Conservation (phyloP, 768 basidiomycete genomes). For the Pulveroboletus sp. region DNA sequence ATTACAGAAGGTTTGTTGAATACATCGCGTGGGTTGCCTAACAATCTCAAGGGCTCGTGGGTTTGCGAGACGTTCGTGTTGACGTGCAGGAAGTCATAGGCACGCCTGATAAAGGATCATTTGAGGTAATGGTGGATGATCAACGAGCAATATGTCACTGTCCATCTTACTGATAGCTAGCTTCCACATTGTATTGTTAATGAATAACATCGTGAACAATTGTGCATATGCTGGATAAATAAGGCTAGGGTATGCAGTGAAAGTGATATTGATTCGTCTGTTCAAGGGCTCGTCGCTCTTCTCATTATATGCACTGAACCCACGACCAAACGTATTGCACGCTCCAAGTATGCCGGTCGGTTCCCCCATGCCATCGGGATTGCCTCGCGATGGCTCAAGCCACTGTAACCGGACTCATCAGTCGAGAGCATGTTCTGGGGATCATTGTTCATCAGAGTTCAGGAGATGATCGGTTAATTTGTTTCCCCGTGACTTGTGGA, state of each 20-base stretch:
- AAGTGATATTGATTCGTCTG: constrained; percentile 13
- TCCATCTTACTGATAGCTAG: neutral
- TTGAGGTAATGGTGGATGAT: neutral
- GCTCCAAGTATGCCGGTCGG: neutral
- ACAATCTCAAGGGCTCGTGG: constrained; percentile 10
- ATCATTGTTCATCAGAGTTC: too few species aligned
- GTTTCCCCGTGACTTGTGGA: neutral
- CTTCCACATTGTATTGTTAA: neutral
- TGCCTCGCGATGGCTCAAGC: neutral
- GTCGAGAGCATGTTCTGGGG: constrained; percentile 3
- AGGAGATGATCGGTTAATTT: neutral
- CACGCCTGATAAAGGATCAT: neutral
- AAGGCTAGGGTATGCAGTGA: constrained; percentile 18
- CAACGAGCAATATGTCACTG: too few species aligned
- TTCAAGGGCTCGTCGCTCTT: neutral
- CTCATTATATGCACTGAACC: neutral
- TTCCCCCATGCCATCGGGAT: neutral
- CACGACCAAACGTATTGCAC: neutral
- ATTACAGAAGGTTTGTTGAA: neutral
- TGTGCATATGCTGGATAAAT: too few species aligned
- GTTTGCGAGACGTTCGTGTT: constrained; percentile 19
- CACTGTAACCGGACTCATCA: neutral
- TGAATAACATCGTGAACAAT: neutral
- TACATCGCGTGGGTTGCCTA: neutral
- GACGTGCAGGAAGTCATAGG: constrained; percentile 10